Percentiles rank a stretch among this genome's conserved stretches.
These are phyloP conservation scores for Penicillium concentricum DNA, from an alignment of 2,329 filamentous ascomycete genomes.

Conservation along the genomic window DNA sequence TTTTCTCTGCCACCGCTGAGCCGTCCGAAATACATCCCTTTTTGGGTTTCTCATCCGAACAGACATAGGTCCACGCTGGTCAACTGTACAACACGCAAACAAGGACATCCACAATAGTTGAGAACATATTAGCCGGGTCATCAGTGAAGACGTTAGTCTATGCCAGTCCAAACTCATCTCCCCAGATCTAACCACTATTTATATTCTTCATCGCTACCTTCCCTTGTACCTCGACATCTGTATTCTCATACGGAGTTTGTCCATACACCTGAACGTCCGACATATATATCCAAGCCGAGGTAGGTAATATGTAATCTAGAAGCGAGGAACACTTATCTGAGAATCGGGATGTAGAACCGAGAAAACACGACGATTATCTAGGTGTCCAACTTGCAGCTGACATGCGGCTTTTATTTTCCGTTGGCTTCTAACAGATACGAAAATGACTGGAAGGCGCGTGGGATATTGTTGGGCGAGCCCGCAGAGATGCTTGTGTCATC, in stretches of 20 bases:
- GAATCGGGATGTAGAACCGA: not conserved
- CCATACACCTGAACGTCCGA: not conserved
- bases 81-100: not conserved
- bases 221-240: no score
- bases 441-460: no score
- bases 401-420: no score
- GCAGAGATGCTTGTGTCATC: no score
- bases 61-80: not conserved
- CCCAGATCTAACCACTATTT: not conserved
- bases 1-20: not conserved
- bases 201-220: not conserved
- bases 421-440: not conserved
- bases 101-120: not conserved
- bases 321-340: not conserved
- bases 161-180: not conserved
- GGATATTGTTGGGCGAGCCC: not conserved
- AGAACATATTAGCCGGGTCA: fast-evolving
- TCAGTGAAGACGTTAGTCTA: not conserved
- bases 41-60: not conserved
- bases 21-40: no score
- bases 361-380: not conserved
- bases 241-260: not conserved
- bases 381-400: not conserved
- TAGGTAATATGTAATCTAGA: not conserved
- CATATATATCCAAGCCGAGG: not conserved